phyloP scores from a whole-genome alignment of 176 grass and related monocot species.

The maize (Zea mays) region Zm-B73-REFERENCE-NAM-5.0 NC_050103.1:92621501-92622000 shows the following conservation, averaged over 20 bases:
- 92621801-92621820: background rate
- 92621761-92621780: constrained; percentile 20
- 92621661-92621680: too few relatives aligned
- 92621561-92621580: constrained; percentile 23
- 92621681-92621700: too few relatives aligned
- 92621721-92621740: too few relatives aligned
- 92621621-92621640: background rate
- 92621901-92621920: background rate
- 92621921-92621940: background rate
- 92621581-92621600: constrained; percentile 26
- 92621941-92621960: background rate
- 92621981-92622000: too few relatives aligned
- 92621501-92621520: too few relatives aligned
- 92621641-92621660: background rate
- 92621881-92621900: background rate
- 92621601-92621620: constrained; percentile 29
- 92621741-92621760: background rate
- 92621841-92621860: background rate
- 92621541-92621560: background rate
- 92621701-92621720: too few relatives aligned
- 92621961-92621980: background rate
- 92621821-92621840: background rate
- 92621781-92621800: constrained; percentile 9
- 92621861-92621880: background rate
- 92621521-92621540: background rate